Conservation (phyloP, 257 asterid species). For the Mentha longifolia region DNA sequence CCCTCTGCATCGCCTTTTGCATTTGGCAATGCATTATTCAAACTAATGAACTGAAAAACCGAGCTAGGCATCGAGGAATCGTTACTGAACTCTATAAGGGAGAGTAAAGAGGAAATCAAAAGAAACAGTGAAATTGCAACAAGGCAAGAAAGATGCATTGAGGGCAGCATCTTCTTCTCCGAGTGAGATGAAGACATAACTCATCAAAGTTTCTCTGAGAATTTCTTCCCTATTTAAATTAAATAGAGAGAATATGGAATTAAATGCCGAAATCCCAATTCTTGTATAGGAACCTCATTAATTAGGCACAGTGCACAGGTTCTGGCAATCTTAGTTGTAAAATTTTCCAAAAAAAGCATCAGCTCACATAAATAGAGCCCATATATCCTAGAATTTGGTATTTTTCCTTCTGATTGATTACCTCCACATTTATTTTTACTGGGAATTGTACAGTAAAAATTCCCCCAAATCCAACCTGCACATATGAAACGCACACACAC, state of each 20-base stretch:
- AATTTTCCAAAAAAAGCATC: neutral
- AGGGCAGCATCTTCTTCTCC: slow-evolving; percentile 59
- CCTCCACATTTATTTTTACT: neutral
- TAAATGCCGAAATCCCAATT: slow-evolving; percentile 23
- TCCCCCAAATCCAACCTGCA: slow-evolving; percentile 36
- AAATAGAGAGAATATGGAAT: slow-evolving; percentile 6
- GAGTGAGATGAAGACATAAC: slow-evolving; percentile 45
- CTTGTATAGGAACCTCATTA: slow-evolving; percentile 16
- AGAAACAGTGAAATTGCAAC: slow-evolving; percentile 57
- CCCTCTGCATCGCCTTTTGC: slow-evolving; percentile 14
- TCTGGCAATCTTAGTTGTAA: slow-evolving; percentile 18
- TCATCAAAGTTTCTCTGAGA: neutral
- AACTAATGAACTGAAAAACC: slow-evolving; percentile 38
- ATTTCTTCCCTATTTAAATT: neutral
- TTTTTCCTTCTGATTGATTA: neutral
- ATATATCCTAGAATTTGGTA: slow-evolving; percentile 32
- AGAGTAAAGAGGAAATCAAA: slow-evolving; percentile 52
- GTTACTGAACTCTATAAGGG: slow-evolving; percentile 54
- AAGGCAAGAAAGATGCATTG: slow-evolving; percentile 59
- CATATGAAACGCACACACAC: slow-evolving; percentile 13
- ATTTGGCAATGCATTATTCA: slow-evolving; percentile 34
- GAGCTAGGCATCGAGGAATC: slow-evolving; percentile 43
- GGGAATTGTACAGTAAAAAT: neutral
- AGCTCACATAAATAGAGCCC: slow-evolving; percentile 17
- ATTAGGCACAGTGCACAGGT: slow-evolving; percentile 7